These are phyloP conservation scores for Macrophomina pseudophaseolina DNA, from an alignment of 2,329 filamentous ascomycete species.

Conservation along the genomic window DNA sequence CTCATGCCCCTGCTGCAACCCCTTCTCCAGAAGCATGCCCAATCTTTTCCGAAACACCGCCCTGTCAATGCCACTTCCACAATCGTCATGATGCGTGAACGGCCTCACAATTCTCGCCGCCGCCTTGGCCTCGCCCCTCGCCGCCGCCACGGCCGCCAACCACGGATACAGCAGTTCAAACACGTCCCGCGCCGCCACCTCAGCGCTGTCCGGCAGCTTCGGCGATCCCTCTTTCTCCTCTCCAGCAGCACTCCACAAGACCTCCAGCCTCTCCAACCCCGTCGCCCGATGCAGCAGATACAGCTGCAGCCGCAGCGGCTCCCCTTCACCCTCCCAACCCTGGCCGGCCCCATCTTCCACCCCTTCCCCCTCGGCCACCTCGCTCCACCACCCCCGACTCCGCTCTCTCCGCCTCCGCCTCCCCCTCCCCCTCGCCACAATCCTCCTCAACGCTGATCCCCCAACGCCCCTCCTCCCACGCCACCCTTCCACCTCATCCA, in stretches of 20 bases:
- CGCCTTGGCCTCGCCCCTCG: not conserved
- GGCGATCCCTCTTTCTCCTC: not conserved
- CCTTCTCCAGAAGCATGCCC: not conserved
- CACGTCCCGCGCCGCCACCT: slow-evolving; percentile 4
- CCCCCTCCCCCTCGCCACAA: not conserved
- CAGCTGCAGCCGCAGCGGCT: slow-evolving; percentile 2
- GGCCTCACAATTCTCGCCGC: slow-evolving; percentile 12
- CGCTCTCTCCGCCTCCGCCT: not conserved
- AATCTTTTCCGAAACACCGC: not conserved
- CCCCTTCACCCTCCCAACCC: not conserved
- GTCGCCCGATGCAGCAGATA: not conserved
- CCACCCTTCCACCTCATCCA: not conserved
- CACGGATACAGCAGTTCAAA: not conserved
- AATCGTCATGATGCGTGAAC: slow-evolving; percentile 4
- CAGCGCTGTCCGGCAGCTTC: not conserved
- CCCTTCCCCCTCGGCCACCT: not conserved
- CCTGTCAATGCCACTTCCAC: not conserved
- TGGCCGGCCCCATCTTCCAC: not conserved
- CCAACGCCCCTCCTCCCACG: not conserved
- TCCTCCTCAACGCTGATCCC: not conserved
- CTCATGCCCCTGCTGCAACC: slow-evolving; percentile 4
- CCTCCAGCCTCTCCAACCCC: not conserved
- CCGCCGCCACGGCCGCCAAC: slow-evolving; percentile 7
- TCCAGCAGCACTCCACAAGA: not conserved
- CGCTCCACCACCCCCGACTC: not conserved